A percentile compares a stretch with the other conserved stretches of the same genome.
phyloP scores from a whole-genome alignment of 139 green algal genomes.

The Marvania coccoides region DNA sequence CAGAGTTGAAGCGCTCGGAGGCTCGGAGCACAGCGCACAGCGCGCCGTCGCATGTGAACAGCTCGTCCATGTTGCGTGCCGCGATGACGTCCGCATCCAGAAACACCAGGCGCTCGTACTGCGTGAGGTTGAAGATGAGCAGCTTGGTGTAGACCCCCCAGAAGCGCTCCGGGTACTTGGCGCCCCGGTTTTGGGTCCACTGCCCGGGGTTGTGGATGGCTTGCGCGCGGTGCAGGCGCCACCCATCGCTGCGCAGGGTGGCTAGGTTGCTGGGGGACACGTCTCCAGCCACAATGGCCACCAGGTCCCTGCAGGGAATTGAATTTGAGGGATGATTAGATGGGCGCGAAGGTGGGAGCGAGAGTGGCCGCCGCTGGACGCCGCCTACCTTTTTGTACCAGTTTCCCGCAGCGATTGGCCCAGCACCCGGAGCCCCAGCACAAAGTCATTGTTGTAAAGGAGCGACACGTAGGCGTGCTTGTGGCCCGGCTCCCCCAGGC shows the following conservation, averaged over 20 bases:
- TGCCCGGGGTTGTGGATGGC: constrained; percentile 46
- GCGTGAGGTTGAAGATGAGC: constrained; percentile 54
- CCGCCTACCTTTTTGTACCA: constrained; percentile 24
- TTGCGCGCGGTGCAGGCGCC: constrained; percentile 34
- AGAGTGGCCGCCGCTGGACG: neutral
- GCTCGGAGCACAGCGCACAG: constrained; percentile 66
- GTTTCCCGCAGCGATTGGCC: constrained; percentile 51
- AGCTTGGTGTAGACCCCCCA: constrained; percentile 77
- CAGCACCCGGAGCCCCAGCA: constrained; percentile 51
- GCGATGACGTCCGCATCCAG: constrained; percentile 69
- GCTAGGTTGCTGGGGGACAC: constrained; percentile 12
- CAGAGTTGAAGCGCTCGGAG: constrained; percentile 66
- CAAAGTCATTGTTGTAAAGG: constrained; percentile 53
- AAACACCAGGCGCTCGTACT: constrained; percentile 67
- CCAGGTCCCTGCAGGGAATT: constrained; percentile 34
- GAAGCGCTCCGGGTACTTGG: constrained; percentile 43
- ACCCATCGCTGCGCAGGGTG: constrained; percentile 43
- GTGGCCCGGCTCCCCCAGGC: too few relatives aligned
- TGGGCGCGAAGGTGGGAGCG: neutral
- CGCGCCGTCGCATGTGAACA: constrained; percentile 56
- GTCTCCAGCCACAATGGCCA: constrained; percentile 34
- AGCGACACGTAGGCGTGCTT: constrained; percentile 54
- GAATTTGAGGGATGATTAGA: neutral
- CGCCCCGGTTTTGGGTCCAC: constrained; percentile 3
- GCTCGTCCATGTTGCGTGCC: constrained; percentile 44